Evolutionary conservation across 768 basidiomycete genomes (phyloP).

Genomic region (Agrocybe chaxingu): DNA sequence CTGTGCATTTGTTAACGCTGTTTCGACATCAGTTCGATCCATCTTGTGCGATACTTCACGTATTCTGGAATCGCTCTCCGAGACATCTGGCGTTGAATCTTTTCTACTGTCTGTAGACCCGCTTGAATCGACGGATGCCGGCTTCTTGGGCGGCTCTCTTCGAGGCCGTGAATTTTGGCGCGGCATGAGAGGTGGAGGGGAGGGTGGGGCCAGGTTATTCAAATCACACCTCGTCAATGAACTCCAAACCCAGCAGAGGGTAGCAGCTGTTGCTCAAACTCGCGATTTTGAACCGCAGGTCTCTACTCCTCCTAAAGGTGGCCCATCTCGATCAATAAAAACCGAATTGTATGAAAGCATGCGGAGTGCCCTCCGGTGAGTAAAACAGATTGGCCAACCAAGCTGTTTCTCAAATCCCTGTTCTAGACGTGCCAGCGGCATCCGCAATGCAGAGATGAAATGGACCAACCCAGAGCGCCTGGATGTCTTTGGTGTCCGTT

Average conservation of each 20-base stretch:
- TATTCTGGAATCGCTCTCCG: constrained; percentile 50
- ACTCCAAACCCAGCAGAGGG: constrained; percentile 5
- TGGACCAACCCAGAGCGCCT: constrained; percentile 67
- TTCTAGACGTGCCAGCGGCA: constrained; percentile 49
- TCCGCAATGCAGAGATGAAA: constrained; percentile 71
- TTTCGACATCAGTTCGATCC: constrained; percentile 35
- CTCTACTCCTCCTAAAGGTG: constrained; percentile 21
- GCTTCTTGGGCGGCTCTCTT: constrained; percentile 63
- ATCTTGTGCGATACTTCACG: constrained; percentile 48
- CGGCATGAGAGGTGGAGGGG: constrained; percentile 55
- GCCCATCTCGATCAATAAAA: constrained; percentile 41
- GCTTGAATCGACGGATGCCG: constrained; percentile 37
- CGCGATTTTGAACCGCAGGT: constrained; percentile 9
- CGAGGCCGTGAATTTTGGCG: constrained; percentile 67
- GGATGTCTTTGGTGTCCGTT: constrained; percentile 51
- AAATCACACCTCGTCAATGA: constrained; percentile 40
- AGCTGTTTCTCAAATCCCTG: too few relatives aligned
- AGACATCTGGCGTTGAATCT: constrained; percentile 52
- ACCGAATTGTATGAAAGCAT: constrained; percentile 53
- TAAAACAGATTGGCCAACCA: not conserved
- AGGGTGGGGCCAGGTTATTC: constrained; percentile 54
- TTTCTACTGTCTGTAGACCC: constrained; percentile 63
- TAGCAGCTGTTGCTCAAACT: not conserved
- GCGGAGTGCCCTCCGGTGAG: constrained; percentile 53
- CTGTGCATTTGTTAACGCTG: not conserved